Percentiles rank a stretch among this genome's conserved stretches.
phyloP scores from a whole-genome alignment of 2,329 filamentous ascomycete genomes.

The Helotiales sp. region DNA sequence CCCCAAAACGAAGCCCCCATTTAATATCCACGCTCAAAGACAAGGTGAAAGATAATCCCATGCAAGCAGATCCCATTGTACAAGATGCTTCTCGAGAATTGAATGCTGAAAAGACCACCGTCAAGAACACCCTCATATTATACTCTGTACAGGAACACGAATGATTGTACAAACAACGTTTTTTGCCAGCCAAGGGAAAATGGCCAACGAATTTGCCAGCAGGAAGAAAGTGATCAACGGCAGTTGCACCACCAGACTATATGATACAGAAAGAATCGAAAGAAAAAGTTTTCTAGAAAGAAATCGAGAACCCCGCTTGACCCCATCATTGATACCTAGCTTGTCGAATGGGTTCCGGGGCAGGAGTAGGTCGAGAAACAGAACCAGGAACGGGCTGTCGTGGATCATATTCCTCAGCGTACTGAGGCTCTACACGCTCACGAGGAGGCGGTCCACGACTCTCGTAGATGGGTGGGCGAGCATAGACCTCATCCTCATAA shows the following conservation, averaged over 20 bases:
- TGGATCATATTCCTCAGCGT: constrained; percentile 47
- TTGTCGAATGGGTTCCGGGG: constrained; percentile 28
- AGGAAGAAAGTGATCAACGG: neutral
- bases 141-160: neutral
- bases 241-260: neutral
- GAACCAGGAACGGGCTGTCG: constrained; percentile 38
- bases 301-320: constrained; percentile 8
- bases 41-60: neutral
- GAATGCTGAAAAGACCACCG: neutral
- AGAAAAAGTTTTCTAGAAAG: constrained; percentile 15
- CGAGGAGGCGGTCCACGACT: constrained; percentile 22
- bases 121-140: neutral
- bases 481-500: constrained; percentile 31
- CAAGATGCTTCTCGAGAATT: neutral
- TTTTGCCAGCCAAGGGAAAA: neutral
- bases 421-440: constrained; percentile 32
- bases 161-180: neutral
- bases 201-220: neutral
- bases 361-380: constrained; percentile 35
- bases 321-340: constrained; percentile 29
- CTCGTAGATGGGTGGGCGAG: constrained; percentile 32
- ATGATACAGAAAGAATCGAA: constrained; percentile 10
- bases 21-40: neutral
- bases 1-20: neutral
- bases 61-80: neutral